Base-by-base conservation (phyloP, 176 grass and related monocot genomes). In the Urochloa ruziziensis region DNA sequence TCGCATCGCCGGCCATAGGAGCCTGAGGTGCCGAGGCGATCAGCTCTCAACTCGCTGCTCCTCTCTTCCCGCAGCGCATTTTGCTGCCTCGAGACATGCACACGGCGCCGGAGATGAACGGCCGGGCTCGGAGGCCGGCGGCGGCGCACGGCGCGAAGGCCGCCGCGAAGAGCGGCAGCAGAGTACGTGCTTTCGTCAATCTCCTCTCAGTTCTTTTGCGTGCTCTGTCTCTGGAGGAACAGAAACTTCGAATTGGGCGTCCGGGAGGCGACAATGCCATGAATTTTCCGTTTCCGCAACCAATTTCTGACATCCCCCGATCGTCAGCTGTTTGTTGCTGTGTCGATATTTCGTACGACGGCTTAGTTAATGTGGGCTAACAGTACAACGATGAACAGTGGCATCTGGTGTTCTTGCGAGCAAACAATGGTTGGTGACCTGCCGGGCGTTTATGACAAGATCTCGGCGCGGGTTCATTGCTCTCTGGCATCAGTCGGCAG, bases 91-190 rank as follows among this genome's bases (percentile, higher is more conserved):
- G 29, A 19, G 53, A 36, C 3, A 76, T 82, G 79, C 42, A 76
- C 56, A 83, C 84, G 25, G 60, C 67, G 42, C 27, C 84, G 60
- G 80, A 83, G 84, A 87, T 83, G 89, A 90, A 28, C 7, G 84
- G 60, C 84, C 79, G 84, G 33, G 74, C 42, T 43, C 84, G 80
- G 60, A 83, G 80, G 80, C 66, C 80, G 49, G 49, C 61, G 51
- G 42, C 74, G 27, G 51, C 51, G 14, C 54, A 34, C 30, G 48
- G 74, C 32, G 32, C 65, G 9, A 87, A 74, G 67, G 60, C 82
- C 4, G 33, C 89, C 59, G 43, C 74, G 32, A 94, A 85, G 87
- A 53, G 79, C 85, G 85, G 78, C 73, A 94, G 75, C 82, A 92
- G 92, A 90, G 96, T 96, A 94, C 10, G 78, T 71, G 91, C 6